Percentiles rank a stretch among this genome's conserved stretches.
These are phyloP conservation scores for Pythium rishiriense DNA, from an alignment of 352 stramenopile genomes.

Conservation along the genomic window DNA sequence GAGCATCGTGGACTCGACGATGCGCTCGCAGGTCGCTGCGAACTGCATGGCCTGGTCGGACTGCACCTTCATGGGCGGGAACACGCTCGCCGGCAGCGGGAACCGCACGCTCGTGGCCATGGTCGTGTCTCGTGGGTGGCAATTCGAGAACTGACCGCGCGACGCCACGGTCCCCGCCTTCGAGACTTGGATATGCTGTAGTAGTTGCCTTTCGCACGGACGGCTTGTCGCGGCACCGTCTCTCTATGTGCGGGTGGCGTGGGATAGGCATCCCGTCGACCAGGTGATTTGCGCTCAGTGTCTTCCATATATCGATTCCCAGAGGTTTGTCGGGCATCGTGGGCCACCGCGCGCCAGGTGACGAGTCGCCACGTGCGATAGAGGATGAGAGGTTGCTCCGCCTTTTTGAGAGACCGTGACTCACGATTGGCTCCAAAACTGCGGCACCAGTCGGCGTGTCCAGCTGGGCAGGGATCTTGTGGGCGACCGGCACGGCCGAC, in stretches of 20 bases:
- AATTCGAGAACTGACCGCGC: conserved; percentile 16
- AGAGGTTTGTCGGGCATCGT: neutral
- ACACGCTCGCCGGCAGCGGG: conserved; percentile 26
- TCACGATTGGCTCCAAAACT: neutral
- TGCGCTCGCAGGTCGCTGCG: conserved; percentile 26
- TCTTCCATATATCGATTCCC: neutral
- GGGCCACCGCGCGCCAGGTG: neutral
- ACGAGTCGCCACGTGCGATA: neutral
- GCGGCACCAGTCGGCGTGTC: neutral
- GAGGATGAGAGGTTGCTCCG: neutral
- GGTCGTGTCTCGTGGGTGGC: too few relatives aligned
- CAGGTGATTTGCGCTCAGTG: neutral
- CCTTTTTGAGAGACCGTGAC: neutral
- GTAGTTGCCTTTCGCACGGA: neutral
- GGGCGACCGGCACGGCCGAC: too few relatives aligned
- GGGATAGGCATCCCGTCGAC: neutral
- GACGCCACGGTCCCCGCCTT: too few relatives aligned
- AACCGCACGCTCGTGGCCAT: conserved; percentile 20
- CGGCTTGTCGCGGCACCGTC: neutral
- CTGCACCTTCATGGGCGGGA: conserved; percentile 36
- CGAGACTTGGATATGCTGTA: neutral
- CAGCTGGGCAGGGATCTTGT: neutral
- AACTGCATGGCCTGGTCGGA: conserved; percentile 30
- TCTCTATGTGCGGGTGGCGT: neutral
- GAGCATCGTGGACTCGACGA: conserved; percentile 30